Evolutionary conservation across 2,329 filamentous ascomycete species (phyloP).

Genomic region (Acrodontium crateriforme): DNA sequence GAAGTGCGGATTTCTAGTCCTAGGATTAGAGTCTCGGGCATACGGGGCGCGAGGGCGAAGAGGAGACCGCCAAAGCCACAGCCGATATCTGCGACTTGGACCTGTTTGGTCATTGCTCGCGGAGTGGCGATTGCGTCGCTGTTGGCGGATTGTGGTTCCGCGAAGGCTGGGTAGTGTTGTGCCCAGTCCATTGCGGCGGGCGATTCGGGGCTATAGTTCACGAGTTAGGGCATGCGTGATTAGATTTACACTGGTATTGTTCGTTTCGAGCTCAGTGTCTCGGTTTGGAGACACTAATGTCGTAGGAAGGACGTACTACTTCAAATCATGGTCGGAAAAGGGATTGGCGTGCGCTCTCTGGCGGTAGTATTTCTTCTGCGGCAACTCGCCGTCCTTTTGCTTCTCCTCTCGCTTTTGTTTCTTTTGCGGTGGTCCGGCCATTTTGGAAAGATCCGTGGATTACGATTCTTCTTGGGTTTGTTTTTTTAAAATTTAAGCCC

Average conservation of each 20-base stretch:
- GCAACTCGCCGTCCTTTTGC: constrained; percentile 29
- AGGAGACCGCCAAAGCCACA: constrained; percentile 90
- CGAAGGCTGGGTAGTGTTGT: constrained; percentile 62
- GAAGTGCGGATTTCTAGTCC: constrained; percentile 87
- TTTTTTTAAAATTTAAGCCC: no score
- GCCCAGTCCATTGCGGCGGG: constrained; percentile 90
- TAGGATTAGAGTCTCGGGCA: constrained; percentile 72
- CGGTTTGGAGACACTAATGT: neutral
- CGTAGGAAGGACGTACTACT: constrained; percentile 54
- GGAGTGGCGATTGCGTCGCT: constrained; percentile 2
- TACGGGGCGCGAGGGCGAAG: constrained; percentile 65
- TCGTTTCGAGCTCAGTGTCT: neutral
- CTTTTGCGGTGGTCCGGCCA: constrained; percentile 26
- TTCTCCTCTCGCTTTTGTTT: constrained; percentile 33
- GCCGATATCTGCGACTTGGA: constrained; percentile 92
- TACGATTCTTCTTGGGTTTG: no score
- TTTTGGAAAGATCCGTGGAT: no score
- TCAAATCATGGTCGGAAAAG: constrained; percentile 83
- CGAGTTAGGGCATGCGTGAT: constrained; percentile 1
- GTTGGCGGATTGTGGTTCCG: constrained; percentile 10
- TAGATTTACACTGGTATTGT: neutral
- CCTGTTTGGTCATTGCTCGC: constrained; percentile 43
- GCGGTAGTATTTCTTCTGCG: constrained; percentile 52
- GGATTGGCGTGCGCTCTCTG: constrained; percentile 96
- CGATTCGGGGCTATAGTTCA: constrained; percentile 53